Evolutionary conservation across 2,329 filamentous ascomycete species (phyloP).

Genomic region (Cadophora malorum): DNA sequence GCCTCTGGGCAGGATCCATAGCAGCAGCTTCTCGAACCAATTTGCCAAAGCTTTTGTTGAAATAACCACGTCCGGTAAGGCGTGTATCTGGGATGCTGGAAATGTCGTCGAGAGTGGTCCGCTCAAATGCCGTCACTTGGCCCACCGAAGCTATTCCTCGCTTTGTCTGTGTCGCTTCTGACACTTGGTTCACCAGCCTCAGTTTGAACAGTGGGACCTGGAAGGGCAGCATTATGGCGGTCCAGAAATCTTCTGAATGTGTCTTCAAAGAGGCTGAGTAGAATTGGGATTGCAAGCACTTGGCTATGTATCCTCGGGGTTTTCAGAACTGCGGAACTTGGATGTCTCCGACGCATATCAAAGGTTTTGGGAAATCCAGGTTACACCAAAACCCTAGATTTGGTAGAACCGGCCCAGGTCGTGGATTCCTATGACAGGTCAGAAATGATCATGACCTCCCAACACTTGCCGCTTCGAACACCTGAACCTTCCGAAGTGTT

Average conservation of each 20-base stretch:
- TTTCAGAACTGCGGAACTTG: background rate
- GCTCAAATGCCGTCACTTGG: background rate
- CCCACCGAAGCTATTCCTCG: background rate
- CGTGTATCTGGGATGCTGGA: background rate
- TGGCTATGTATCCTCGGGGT: background rate
- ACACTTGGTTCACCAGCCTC: background rate
- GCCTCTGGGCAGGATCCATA: background rate
- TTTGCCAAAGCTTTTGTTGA: background rate
- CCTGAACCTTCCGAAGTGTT: background rate
- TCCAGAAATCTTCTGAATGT: constrained; percentile 1
- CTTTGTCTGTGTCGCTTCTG: background rate
- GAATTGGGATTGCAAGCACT: background rate
- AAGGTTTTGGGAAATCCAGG: background rate
- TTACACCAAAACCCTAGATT: background rate
- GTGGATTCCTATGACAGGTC: background rate
- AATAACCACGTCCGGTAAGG: background rate
- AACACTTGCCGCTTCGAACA: background rate
- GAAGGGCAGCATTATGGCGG: background rate
- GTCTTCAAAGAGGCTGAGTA: background rate
- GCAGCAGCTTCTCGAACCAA: background rate
- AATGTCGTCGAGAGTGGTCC: background rate
- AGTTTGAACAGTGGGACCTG: background rate
- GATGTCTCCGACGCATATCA: background rate
- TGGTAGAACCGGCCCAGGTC: background rate
- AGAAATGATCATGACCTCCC: background rate